Evolutionary conservation across 2,329 filamentous ascomycete genomes (phyloP), one percentile per base, ranked within the genome.

Genomic region (Sphaerostilbella broomeana): DNA sequence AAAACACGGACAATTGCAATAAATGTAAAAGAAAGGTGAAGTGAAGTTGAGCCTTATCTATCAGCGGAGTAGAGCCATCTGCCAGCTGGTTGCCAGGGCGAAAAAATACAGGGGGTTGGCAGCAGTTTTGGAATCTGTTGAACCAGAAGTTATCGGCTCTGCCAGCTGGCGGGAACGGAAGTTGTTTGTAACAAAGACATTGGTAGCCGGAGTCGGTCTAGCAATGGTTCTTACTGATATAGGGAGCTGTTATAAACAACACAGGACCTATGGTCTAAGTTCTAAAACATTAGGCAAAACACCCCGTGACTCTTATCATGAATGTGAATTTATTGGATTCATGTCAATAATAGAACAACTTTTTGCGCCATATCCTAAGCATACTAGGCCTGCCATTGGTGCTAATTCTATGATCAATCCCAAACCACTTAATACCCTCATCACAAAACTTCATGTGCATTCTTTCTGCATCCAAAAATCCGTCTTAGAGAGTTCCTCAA

Each of bases 71-170:
- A n/a, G 13, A 26, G 16, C 41, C 25, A 37, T n/a, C 20, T 40
- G 41, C 36, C 41, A 43, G 41, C 41, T 43, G 41, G 40, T 26
- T 7, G 31, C 31, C 31, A 34, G 13, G 28, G 32, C 16, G 10
- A 15, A 33, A 29, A 38, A 12, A 17, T 21, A n/a, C n/a, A 35
- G 16, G 31, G 25, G 31, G 36, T 15, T 12, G 31, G 41, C 16
- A n/a, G n/a, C n/a, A n/a, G n/a, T n/a, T n/a, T n/a, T n/a, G n/a
- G n/a, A n/a, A n/a, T n/a, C n/a, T n/a, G n/a, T n/a, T n/a, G n/a
- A n/a, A n/a, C n/a, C n/a, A n/a, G n/a, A n/a, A n/a, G n/a, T n/a
- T n/a, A n/a, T n/a, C n/a, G n/a, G n/a, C n/a, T n/a, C n/a, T n/a
- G n/a, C n/a, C n/a, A n/a, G n/a, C n/a, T n/a, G n/a, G n/a, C n/a